Conservation (phyloP, 2,329 filamentous ascomycete species). For the Phaeosphaeriaceae sp. region DNA sequence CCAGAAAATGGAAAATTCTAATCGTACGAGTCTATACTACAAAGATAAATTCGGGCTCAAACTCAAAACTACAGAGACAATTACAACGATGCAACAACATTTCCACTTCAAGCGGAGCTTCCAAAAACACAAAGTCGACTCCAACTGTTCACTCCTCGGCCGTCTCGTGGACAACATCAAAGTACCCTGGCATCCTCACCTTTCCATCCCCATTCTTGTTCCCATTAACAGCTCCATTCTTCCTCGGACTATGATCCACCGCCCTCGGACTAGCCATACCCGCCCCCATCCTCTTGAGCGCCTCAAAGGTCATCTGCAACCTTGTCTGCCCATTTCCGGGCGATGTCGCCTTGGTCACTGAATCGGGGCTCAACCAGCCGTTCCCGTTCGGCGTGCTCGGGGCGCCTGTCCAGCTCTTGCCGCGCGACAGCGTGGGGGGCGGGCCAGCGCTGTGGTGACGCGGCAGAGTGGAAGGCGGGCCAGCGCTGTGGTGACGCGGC, state of each 20-base stretch:
- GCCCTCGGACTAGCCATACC: conserved; percentile 28
- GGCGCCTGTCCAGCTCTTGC: conserved; percentile 5
- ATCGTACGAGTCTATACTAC: not conserved
- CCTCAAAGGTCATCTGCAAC: conserved; percentile 35
- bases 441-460: too few species aligned
- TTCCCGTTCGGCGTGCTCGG: not conserved
- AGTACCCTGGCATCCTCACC: conserved; percentile 23
- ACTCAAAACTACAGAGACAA: not conserved
- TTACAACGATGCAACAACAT: not conserved
- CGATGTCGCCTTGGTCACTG: not conserved
- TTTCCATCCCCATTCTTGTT: conserved; percentile 2
- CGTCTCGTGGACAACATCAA: conserved; percentile 25
- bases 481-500: too few species aligned
- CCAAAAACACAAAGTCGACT: too few species aligned
- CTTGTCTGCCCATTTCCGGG: conserved; percentile 19
- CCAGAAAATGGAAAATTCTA: not conserved
- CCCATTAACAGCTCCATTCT: not conserved
- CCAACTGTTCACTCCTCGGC: not conserved
- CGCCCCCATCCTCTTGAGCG: conserved; percentile 34
- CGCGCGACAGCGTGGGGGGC: not conserved
- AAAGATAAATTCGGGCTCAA: not conserved
- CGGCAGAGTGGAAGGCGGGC: too few species aligned
- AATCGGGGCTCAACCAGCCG: not conserved
- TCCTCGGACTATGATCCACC: conserved; percentile 10
- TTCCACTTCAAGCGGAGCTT: too few species aligned